Base-by-base conservation (phyloP, 768 basidiomycete species). In the Leccinum uliginosum region DNA sequence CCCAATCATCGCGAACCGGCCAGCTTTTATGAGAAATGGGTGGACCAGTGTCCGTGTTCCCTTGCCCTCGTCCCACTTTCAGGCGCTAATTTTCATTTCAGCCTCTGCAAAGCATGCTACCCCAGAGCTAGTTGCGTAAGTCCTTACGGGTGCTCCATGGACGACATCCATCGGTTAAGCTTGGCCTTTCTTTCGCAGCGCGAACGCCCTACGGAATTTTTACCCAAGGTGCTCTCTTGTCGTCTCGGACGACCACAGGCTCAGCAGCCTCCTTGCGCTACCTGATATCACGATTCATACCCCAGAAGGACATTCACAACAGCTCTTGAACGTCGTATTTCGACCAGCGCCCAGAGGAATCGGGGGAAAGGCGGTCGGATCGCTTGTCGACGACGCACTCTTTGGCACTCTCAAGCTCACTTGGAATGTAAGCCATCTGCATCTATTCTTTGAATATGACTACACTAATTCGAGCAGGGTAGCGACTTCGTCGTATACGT, bases 151-250 rank as follows among this genome's bases (percentile, higher is more conserved):
- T 34, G 3, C 40, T 40, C 26, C 17, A 30, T 57, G 35, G 43
- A 32, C 11, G 50, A 54, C 48, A 62, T 57, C 47, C 56, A 43
- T 55, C 30, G 27, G 30, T 46, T 55, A 44, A 47, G n/a, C 24
- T 14, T 51, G 30, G 30, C 2, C 30, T 32, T 49, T 26, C 30
- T 15, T 29, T 6, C 46, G 50, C 59, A 71, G 71, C 71, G 79
- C 62, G 66, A 74, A 83, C 57, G 71, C 76, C 38, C 74, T 91
- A 38, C 80, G 77, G 35, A 78, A 75, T 61, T 55, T 86, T 15
- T 84, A 89, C 65, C 85, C 87, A 6, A 78, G 80, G 10, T 76
- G 86, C 62, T 83, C 84, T 26, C 62, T 89, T 26, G 77, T 87
- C 8, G 69, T 80, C 57, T 80, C 85, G 3, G 64, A 70, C 7